Percentiles rank a stretch among this genome's conserved stretches.
These are phyloP conservation scores for Mycena haematopus DNA, from an alignment of 768 basidiomycete genomes.

Conservation along the genomic window DNA sequence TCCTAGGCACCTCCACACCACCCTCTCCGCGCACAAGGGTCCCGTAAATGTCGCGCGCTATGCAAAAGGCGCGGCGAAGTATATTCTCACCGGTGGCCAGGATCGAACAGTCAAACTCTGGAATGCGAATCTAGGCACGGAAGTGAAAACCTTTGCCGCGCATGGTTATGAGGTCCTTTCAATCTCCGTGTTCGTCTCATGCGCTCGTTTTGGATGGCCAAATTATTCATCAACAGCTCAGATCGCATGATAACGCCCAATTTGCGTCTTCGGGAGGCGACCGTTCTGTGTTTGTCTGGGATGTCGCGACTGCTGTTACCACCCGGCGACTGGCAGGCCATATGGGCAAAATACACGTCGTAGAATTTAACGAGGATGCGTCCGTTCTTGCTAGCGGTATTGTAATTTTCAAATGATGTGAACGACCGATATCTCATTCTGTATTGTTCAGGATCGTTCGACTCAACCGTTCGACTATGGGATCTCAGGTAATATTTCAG, in stretches of 20 bases:
- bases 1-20: conserved; percentile 66
- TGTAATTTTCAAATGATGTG: conserved; percentile 15
- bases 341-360: conserved; percentile 87
- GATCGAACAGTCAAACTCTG: conserved; percentile 90
- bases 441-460: conserved; percentile 84
- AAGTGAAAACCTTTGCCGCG: conserved; percentile 89
- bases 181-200: conserved; percentile 75
- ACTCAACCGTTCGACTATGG: conserved; percentile 91
- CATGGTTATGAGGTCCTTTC: conserved; percentile 97
- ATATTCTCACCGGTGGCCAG: conserved; percentile 92
- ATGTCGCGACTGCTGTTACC: conserved; percentile 87
- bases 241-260: conserved; percentile 91
- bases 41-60: conserved; percentile 92
- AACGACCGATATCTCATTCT: background rate
- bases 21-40: conserved; percentile 75
- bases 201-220: conserved; percentile 2
- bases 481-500: conserved; percentile 71
- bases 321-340: conserved; percentile 87
- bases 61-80: conserved; percentile 86
- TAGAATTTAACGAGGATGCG: conserved; percentile 90
- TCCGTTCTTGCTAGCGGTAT: conserved; percentile 88
- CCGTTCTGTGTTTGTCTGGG: conserved; percentile 93
- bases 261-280: conserved; percentile 96
- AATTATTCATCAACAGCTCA: conserved; percentile 35
- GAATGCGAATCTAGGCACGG: conserved; percentile 86